Percentiles rank a stretch among this genome's conserved stretches.
These are phyloP conservation scores for Protomyces arabidopsidicola DNA, from an alignment of 1,139 yeast genomes.

Conservation along the genomic window DNA sequence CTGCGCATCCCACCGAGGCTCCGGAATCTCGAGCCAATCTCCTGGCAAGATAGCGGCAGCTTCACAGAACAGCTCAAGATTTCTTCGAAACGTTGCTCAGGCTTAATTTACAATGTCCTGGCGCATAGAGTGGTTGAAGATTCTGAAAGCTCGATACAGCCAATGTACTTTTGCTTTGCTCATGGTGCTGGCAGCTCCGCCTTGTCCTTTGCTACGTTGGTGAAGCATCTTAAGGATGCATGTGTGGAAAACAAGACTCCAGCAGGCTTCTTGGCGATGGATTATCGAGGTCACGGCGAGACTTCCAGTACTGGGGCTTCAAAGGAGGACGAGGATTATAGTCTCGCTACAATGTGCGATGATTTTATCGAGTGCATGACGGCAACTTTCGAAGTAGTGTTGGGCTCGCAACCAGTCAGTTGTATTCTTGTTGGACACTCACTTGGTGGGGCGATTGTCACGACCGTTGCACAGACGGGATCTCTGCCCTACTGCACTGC, in stretches of 20 bases:
- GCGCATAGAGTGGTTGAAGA: neutral
- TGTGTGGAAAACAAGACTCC: conserved; percentile 38
- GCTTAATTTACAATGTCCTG: neutral
- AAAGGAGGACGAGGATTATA: conserved; percentile 43
- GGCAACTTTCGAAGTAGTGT: conserved; percentile 42
- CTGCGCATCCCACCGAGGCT: neutral
- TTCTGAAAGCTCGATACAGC: neutral
- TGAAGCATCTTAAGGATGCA: conserved; percentile 32
- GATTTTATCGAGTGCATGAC: conserved; percentile 57
- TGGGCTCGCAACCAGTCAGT: too few species aligned
- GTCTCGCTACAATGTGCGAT: conserved; percentile 49
- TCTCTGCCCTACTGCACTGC: conserved; percentile 46
- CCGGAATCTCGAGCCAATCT: neutral
- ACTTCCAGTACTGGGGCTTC: conserved; percentile 36
- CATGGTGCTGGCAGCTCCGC: conserved; percentile 97
- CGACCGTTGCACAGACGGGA: conserved; percentile 46
- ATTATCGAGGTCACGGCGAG: conserved; percentile 78
- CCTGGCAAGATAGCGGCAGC: neutral
- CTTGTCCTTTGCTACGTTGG: conserved; percentile 57
- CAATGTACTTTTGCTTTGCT: neutral
- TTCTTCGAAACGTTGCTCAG: neutral
- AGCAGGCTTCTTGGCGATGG: conserved; percentile 62
- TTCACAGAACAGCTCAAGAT: neutral
- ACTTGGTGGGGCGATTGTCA: conserved; percentile 80
- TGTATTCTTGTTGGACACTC: conserved; percentile 61